A percentile compares a stretch with the other conserved stretches of the same genome.
Conservation (phyloP, 345 rosid species). For the Euphorbia lathyris region DNA sequence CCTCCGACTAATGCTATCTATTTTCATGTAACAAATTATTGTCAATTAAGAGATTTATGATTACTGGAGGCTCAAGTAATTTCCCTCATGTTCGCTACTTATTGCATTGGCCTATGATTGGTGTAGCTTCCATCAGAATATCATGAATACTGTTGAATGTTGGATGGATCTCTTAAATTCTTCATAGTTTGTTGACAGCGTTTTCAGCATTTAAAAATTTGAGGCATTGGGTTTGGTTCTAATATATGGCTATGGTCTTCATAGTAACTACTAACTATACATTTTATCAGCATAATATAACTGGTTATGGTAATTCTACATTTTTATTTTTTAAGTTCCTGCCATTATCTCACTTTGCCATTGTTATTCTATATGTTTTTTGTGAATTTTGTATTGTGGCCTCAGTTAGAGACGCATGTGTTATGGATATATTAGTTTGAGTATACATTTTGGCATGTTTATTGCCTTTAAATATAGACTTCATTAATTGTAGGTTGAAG, state of each 20-base stretch:
- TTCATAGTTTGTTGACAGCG: neutral
- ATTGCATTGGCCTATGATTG: neutral
- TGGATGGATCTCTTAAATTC: neutral
- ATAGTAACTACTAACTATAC: neutral
- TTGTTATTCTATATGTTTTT: neutral
- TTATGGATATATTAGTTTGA: neutral
- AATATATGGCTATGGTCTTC: neutral
- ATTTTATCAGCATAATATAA: neutral
- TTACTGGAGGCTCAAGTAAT: neutral
- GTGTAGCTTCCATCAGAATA: neutral
- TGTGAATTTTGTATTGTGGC: neutral
- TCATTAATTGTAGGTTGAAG: constrained; percentile 34
- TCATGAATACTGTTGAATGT: neutral
- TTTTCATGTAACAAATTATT: neutral
- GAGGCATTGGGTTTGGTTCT: neutral
- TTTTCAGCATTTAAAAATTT: neutral
- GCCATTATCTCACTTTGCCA: neutral
- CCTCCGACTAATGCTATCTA: neutral
- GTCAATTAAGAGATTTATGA: neutral
- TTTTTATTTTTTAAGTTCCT: neutral
- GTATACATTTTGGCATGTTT: neutral
- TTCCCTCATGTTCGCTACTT: neutral
- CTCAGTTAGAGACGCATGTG: neutral
- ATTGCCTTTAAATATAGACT: neutral
- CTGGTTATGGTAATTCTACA: neutral